phyloP scores from a whole-genome alignment of 2,329 filamentous ascomycete species.

The Colletotrichum euphorbiae region DNA sequence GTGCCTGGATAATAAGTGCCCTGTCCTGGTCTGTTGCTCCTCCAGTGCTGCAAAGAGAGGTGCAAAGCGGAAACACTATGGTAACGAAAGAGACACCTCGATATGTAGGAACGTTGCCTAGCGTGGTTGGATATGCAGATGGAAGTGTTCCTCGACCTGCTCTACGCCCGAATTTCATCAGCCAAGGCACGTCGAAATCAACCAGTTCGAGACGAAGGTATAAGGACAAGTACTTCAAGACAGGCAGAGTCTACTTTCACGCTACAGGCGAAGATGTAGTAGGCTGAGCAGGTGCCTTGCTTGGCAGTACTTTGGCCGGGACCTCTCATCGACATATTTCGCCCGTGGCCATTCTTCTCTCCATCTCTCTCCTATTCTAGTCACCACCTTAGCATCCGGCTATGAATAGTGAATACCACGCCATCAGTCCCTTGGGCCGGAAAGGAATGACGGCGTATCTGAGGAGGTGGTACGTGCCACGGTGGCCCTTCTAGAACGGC shows the following conservation, averaged over 20 bases:
- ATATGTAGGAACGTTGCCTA: constrained; percentile 28
- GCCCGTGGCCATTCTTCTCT: background rate
- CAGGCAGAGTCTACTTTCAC: too few relatives aligned
- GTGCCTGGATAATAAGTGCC: background rate
- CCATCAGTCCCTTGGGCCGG: background rate
- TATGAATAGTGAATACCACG: background rate
- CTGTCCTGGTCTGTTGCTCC: background rate
- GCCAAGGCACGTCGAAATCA: background rate
- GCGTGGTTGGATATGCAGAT: constrained; percentile 19
- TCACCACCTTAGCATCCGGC: background rate
- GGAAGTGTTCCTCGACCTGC: constrained; percentile 6
- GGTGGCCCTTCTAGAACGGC: constrained; percentile 20
- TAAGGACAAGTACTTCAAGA: background rate
- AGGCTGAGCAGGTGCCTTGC: background rate
- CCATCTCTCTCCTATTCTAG: constrained; percentile 8
- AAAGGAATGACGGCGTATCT: background rate
- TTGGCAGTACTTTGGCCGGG: background rate
- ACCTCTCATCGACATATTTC: too few relatives aligned
- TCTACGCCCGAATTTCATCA: too few relatives aligned
- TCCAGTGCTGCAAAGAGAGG: background rate
- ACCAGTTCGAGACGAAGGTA: background rate
- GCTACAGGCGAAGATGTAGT: too few relatives aligned
- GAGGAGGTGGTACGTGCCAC: constrained; percentile 10
- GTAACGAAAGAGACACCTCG: background rate
- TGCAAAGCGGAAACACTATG: background rate